A percentile compares a stretch with the other conserved stretches of the same genome.
phyloP scores from a whole-genome alignment of 805 yeast genomes.

The Zygosaccharomyces bailii region DNA sequence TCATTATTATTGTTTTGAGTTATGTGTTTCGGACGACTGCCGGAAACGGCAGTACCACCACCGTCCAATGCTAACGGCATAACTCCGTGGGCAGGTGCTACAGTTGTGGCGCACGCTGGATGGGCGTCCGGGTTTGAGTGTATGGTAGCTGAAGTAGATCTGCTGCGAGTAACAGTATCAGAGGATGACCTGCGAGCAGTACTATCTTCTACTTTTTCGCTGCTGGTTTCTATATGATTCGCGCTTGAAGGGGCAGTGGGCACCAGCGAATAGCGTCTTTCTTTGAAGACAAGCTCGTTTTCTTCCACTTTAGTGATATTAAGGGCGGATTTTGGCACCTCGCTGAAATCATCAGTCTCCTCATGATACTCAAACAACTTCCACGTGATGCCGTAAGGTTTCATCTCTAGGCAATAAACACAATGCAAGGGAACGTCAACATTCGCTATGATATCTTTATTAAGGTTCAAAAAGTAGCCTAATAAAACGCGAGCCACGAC shows the following conservation, averaged over 20 bases:
- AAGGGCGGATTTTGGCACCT: conserved; percentile 47
- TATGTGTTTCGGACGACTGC: conserved; percentile 15
- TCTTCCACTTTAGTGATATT: conserved; percentile 56
- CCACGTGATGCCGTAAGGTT: conserved; percentile 96
- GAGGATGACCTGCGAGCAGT: conserved; percentile 13
- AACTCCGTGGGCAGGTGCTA: conserved; percentile 3
- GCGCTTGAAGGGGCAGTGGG: conserved; percentile 63
- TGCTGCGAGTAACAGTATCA: conserved; percentile 3
- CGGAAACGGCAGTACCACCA: conserved; percentile 18
- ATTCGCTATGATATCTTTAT: conserved; percentile 76
- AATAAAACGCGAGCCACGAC: conserved; percentile 84
- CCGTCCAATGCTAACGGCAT: conserved; percentile 8
- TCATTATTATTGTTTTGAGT: conserved; percentile 7
- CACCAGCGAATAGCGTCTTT: conserved; percentile 67
- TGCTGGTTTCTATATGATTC: conserved; percentile 20
- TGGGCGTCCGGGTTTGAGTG: not conserved
- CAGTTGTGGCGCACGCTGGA: not conserved
- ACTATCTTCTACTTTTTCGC: conserved; percentile 14
- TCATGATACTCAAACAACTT: conserved; percentile 85
- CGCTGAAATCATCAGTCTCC: conserved; percentile 66
- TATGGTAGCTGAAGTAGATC: conserved; percentile 10
- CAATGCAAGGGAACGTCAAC: conserved; percentile 92
- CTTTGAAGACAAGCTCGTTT: conserved; percentile 65
- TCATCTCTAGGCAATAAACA: conserved; percentile 82
- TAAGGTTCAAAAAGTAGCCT: conserved; percentile 84